Conservation (phyloP, 2,329 filamentous ascomycete species). For the Calonectria henricotiae region DNA sequence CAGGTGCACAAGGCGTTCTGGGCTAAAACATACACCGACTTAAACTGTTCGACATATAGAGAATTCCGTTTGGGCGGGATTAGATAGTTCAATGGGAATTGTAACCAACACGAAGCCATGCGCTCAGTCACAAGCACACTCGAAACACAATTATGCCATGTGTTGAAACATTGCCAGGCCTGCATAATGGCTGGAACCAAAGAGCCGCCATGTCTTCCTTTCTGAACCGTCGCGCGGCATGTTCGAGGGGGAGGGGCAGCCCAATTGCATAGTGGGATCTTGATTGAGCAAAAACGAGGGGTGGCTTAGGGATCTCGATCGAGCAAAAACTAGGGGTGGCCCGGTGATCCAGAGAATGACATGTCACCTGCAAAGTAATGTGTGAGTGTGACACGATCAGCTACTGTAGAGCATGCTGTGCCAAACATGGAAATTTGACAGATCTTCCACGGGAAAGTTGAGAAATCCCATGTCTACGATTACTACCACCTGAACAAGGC, state of each 20-base stretch:
- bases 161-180: not conserved
- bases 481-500: not conserved
- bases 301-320: conserved; percentile 6
- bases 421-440: conserved; percentile 3
- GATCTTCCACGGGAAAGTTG: not conserved
- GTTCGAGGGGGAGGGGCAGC: not conserved
- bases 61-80: not conserved
- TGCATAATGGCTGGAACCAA: not conserved
- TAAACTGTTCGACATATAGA: conserved; percentile 18
- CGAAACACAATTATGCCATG: not conserved
- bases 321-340: not conserved
- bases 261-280: not conserved
- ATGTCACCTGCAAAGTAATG: conserved; percentile 1
- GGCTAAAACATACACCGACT: conserved; percentile 21
- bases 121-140: not conserved
- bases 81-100: too few species aligned
- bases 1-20: conserved; percentile 49
- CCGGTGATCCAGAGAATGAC: not conserved
- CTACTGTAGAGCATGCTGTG: not conserved
- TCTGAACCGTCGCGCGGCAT: conserved; percentile 1
- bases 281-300: conserved; percentile 6
- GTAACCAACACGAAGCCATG: not conserved
- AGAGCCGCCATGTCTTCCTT: not conserved
- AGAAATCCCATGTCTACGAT: not conserved
- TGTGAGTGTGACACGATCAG: conserved; percentile 10